phyloP scores from a whole-genome alignment of 2,329 filamentous ascomycete species.

The Aspergillus brasiliensis region DNA sequence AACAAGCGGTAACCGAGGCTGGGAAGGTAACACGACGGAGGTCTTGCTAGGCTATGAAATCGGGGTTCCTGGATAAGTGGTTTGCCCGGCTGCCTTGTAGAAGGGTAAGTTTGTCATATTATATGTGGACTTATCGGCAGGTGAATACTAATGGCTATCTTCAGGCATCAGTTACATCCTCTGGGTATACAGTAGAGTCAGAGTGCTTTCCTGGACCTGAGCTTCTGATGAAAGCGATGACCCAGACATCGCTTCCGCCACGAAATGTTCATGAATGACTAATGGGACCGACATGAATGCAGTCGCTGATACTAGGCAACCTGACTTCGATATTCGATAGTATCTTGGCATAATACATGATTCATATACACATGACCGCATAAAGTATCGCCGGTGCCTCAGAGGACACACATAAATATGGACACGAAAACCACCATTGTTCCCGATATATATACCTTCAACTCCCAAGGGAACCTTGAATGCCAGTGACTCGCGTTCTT shows the following conservation, averaged over 20 bases:
- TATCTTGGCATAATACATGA: background rate
- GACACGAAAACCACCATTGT: background rate
- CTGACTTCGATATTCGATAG: background rate
- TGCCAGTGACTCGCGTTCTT: background rate
- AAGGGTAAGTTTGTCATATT: no score
- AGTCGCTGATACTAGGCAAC: background rate
- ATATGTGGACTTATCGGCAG: no score
- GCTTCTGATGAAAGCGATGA: no score
- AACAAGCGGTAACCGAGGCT: constrained; percentile 87
- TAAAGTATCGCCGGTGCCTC: background rate
- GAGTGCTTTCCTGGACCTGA: no score
- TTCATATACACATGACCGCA: background rate
- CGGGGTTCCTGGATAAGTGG: constrained; percentile 42
- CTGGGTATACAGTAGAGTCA: no score
- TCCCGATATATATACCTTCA: background rate
- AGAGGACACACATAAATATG: background rate
- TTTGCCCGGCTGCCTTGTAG: background rate
- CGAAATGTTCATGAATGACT: background rate
- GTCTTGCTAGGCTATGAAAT: constrained; percentile 96
- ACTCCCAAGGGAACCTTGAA: background rate
- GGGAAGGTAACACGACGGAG: constrained; percentile 90
- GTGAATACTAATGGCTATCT: no score
- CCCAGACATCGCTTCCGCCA: background rate
- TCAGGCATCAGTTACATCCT: no score
- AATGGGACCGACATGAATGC: background rate